Evolutionary conservation across 2,329 filamentous ascomycete species (phyloP).

Genomic region (Colletotrichum australisinense): DNA sequence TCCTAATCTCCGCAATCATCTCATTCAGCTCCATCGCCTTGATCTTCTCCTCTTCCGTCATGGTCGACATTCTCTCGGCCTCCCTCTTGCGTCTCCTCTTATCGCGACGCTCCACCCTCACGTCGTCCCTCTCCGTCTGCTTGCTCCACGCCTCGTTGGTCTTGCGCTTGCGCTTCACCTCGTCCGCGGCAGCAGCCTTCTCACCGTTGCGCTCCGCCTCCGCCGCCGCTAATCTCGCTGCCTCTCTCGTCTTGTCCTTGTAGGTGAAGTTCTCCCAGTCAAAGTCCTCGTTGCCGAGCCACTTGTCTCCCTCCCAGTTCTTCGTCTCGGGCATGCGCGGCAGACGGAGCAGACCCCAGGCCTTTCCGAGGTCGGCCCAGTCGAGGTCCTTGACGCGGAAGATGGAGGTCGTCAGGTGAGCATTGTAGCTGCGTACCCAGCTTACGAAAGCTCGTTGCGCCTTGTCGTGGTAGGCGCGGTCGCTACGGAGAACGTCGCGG

Average conservation of each 20-base stretch:
- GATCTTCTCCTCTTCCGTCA: constrained; percentile 78
- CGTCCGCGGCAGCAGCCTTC: constrained; percentile 44
- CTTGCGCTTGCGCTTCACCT: constrained; percentile 67
- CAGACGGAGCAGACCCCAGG: constrained; percentile 87
- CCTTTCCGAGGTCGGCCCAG: constrained; percentile 83
- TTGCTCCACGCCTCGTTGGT: constrained; percentile 79
- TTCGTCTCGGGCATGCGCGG: constrained; percentile 95
- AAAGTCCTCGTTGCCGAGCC: constrained; percentile 67
- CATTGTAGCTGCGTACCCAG: constrained; percentile 91
- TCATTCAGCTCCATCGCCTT: constrained; percentile 72
- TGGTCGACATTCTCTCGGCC: constrained; percentile 68
- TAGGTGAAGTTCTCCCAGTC: constrained; percentile 78
- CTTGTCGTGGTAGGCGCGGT: constrained; percentile 80
- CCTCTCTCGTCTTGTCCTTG: constrained; percentile 78
- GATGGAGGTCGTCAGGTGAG: constrained; percentile 91
- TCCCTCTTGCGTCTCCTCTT: constrained; percentile 74
- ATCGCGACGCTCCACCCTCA: constrained; percentile 70
- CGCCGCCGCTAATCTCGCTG: constrained; percentile 69
- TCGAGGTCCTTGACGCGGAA: constrained; percentile 86
- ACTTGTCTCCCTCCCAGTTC: constrained; percentile 76
- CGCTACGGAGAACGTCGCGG: constrained; percentile 64
- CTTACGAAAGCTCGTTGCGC: constrained; percentile 92
- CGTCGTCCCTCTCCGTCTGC: constrained; percentile 74
- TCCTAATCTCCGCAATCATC: constrained; percentile 73
- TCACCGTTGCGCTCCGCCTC: constrained; percentile 58